Evolutionary conservation across 163 green algal genomes (phyloP), one percentile per base, ranked within the genome.

Genomic region (Scenedesmus sp.): DNA sequence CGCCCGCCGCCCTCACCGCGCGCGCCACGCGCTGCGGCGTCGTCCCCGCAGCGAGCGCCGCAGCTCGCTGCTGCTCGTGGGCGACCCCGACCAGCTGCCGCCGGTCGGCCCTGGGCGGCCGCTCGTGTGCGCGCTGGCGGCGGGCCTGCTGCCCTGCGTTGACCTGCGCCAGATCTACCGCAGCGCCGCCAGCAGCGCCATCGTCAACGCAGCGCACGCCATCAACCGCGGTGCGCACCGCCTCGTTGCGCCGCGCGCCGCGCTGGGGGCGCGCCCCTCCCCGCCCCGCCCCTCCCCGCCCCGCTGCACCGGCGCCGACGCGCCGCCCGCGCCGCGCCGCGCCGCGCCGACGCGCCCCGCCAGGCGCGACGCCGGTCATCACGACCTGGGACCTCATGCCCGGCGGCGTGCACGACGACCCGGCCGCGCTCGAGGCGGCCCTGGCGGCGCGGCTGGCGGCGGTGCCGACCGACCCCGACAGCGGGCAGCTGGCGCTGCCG

Each of bases 1-100:
- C n/a, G n/a, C n/a, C n/a, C n/a, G n/a, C n/a, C n/a, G n/a, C n/a
- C n/a, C n/a, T n/a, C n/a, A n/a, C n/a, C n/a, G n/a, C n/a, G n/a
- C n/a, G n/a, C n/a, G n/a, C n/a, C n/a, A n/a, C n/a, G n/a, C n/a
- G n/a, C n/a, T n/a, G n/a, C n/a, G n/a, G n/a, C n/a, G n/a, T n/a
- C n/a, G n/a, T n/a, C n/a, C n/a, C n/a, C n/a, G n/a, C n/a, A n/a
- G n/a, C n/a, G n/a, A n/a, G n/a, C n/a, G n/a, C n/a, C n/a, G n/a
- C n/a, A 18, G 50, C 6, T 62, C 90, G 76, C 78, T 97, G 20
- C 75, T 97, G 29, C 84, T 97, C 26, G 89, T 97, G 22, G 93
- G 93, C 11, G 93, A 97, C 73, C 86, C 86, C 14, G 91, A 97
- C 78, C 93, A 97, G 89, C 89, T 97, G 75, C 93, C 92, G 2